phyloP scores from a whole-genome alignment of 257 asterid genomes.

The Gentiana macrophylla region DNA sequence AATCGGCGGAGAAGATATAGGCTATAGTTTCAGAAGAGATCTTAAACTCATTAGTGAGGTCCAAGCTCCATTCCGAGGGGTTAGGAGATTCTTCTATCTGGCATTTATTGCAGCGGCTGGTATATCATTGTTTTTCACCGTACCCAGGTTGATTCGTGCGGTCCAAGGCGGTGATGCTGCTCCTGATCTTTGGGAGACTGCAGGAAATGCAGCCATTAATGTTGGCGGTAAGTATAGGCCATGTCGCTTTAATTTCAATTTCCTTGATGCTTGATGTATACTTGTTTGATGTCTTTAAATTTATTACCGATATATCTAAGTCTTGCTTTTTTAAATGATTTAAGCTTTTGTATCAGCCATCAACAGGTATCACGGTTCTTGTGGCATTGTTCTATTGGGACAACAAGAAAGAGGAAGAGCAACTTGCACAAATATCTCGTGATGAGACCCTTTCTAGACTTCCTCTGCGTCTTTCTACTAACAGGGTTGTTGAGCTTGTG shows the following conservation, averaged over 20 bases:
- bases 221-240: constrained; percentile 46
- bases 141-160: constrained; percentile 66
- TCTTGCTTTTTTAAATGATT: constrained; percentile 22
- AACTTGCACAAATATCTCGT: constrained; percentile 69
- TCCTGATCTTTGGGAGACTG: constrained; percentile 62
- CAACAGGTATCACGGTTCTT: constrained; percentile 71
- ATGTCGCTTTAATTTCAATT: neutral
- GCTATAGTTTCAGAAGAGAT: constrained; percentile 87
- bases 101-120: constrained; percentile 92
- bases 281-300: neutral
- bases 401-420: constrained; percentile 96
- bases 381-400: constrained; percentile 84
- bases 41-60: constrained; percentile 96
- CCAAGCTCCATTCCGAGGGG: constrained; percentile 97
- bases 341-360: constrained; percentile 53
- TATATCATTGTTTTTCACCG: constrained; percentile 57
- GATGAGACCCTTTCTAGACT: constrained; percentile 86
- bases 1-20: constrained; percentile 93
- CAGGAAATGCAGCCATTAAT: constrained; percentile 67
- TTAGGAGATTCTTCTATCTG: constrained; percentile 78
- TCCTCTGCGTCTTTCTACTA: constrained; percentile 89
- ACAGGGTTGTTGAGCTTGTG: constrained; percentile 88
- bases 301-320: neutral
- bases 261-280: neutral
- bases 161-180: constrained; percentile 80